Percentiles rank a stretch among this genome's conserved stretches.
phyloP scores from a whole-genome alignment of 2,329 filamentous ascomycete species.

The Sporothrix luriei region DNA sequence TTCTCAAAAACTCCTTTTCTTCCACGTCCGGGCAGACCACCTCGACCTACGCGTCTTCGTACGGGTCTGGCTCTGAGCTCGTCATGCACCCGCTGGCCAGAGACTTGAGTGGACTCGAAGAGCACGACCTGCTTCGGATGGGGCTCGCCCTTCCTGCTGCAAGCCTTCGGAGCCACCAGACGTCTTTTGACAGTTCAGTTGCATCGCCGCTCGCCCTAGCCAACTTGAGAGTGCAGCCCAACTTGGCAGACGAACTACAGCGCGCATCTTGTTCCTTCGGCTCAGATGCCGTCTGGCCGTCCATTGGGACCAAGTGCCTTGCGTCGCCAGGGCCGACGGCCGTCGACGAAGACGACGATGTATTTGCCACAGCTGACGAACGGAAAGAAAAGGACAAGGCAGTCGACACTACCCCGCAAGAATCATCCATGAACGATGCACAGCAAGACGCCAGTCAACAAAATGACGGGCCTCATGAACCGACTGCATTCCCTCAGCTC shows the following conservation, averaged over 20 bases:
- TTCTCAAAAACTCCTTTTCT: constrained; percentile 31
- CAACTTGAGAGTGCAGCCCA: neutral
- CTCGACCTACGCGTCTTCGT: constrained; percentile 26
- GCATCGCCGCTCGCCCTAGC: neutral
- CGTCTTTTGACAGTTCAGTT: constrained; percentile 17
- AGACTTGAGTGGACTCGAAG: constrained; percentile 21
- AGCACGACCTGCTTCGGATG: constrained; percentile 21
- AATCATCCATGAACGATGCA: neutral
- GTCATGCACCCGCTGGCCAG: constrained; percentile 26
- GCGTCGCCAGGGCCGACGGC: neutral
- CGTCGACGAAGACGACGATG: constrained; percentile 27
- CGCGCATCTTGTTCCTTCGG: neutral
- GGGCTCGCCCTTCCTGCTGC: constrained; percentile 24
- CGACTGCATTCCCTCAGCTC: neutral
- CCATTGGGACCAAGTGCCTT: neutral
- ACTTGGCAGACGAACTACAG: constrained; percentile 15
- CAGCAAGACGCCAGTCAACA: neutral
- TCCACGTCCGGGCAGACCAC: constrained; percentile 27
- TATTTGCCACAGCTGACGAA: constrained; percentile 13
- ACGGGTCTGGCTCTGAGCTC: constrained; percentile 24
- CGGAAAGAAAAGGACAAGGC: neutral
- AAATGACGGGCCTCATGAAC: neutral
- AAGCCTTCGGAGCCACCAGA: neutral
- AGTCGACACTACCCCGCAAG: neutral
- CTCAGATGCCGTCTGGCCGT: neutral